A percentile compares a stretch with the other conserved stretches of the same genome.
Evolutionary conservation across 2,329 filamentous ascomycete genomes (phyloP).

Genomic region (Coniochaeta hoffmannii): DNA sequence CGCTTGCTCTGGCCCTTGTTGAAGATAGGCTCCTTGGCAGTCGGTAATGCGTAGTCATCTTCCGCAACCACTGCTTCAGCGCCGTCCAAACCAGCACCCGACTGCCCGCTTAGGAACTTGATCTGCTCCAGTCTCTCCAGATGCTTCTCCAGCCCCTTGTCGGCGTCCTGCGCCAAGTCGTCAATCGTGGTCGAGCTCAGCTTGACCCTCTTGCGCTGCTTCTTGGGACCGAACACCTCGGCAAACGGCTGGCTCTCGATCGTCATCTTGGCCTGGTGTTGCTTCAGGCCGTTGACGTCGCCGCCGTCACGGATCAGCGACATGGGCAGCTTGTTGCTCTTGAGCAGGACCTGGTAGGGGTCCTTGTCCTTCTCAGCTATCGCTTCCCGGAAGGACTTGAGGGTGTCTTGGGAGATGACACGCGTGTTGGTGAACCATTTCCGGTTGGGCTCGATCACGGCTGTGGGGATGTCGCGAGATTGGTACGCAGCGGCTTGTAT

Average conservation of each 20-base stretch:
- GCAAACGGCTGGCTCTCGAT: conserved; percentile 81
- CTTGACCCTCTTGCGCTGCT: conserved; percentile 88
- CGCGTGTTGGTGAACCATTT: conserved; percentile 98
- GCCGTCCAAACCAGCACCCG: conserved; percentile 47
- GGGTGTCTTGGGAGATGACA: conserved; percentile 79
- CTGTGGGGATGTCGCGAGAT: conserved; percentile 60
- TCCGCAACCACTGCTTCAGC: conserved; percentile 26
- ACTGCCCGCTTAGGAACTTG: conserved; percentile 65
- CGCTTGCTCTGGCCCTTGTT: conserved; percentile 91
- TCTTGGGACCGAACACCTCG: conserved; percentile 88
- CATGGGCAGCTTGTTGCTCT: conserved; percentile 96
- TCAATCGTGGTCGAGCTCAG: conserved; percentile 73
- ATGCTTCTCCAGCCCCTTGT: conserved; percentile 75
- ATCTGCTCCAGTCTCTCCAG: conserved; percentile 73
- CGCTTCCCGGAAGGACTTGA: conserved; percentile 81
- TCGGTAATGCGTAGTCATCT: conserved; percentile 40
- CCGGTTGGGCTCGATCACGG: conserved; percentile 88
- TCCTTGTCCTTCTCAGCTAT: conserved; percentile 86
- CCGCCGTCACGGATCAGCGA: conserved; percentile 78
- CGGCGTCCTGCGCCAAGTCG: conserved; percentile 74
- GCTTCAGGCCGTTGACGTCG: conserved; percentile 75
- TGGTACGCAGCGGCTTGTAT: conserved; percentile 27
- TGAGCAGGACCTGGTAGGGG: conserved; percentile 90
- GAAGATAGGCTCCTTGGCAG: conserved; percentile 80
- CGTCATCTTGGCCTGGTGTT: conserved; percentile 85